Conservation (phyloP, 441 rosid genomes). For the Jatropha multifida region DNA sequence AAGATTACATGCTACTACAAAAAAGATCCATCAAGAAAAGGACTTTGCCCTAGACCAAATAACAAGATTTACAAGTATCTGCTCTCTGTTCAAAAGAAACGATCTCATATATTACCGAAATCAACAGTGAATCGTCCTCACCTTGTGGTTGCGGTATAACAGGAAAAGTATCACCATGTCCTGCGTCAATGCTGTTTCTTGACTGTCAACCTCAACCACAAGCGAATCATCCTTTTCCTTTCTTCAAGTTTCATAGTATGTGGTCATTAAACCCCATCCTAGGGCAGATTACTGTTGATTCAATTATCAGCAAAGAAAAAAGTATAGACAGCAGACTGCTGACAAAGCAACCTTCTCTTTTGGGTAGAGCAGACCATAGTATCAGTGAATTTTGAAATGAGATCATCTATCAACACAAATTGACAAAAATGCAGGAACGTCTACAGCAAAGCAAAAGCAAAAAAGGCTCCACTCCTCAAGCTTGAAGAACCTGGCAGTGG, state of each 20-base stretch:
- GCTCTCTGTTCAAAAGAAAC: conserved; percentile 32
- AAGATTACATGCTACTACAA: conserved; percentile 28
- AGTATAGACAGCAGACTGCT: conserved; percentile 24
- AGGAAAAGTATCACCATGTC: not conserved
- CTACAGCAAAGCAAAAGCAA: conserved; percentile 17
- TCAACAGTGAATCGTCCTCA: conserved; percentile 17
- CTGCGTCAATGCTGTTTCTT: not conserved
- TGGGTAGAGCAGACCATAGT: conserved; percentile 21
- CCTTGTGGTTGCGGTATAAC: conserved; percentile 13
- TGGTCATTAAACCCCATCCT: conserved; percentile 4
- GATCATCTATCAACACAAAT: conserved; percentile 19
- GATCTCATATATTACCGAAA: conserved; percentile 28
- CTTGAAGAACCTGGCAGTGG: conserved; percentile 93
- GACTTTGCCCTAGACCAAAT: conserved; percentile 26
- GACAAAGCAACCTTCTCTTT: conserved; percentile 20
- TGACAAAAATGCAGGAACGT: conserved; percentile 19
- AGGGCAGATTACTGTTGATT: conserved; percentile 20
- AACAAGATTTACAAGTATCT: conserved; percentile 38
- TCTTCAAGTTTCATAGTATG: conserved; percentile 8
- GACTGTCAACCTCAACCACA: not conserved
- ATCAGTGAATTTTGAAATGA: conserved; percentile 21
- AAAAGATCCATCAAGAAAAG: conserved; percentile 22
- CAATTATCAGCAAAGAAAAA: conserved; percentile 20
- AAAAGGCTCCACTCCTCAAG: conserved; percentile 38
- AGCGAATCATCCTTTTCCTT: not conserved